A percentile compares a stretch with the other conserved stretches of the same genome.
phyloP scores from a whole-genome alignment of 139 green algal species.

The Micractinium sp. region DNA sequence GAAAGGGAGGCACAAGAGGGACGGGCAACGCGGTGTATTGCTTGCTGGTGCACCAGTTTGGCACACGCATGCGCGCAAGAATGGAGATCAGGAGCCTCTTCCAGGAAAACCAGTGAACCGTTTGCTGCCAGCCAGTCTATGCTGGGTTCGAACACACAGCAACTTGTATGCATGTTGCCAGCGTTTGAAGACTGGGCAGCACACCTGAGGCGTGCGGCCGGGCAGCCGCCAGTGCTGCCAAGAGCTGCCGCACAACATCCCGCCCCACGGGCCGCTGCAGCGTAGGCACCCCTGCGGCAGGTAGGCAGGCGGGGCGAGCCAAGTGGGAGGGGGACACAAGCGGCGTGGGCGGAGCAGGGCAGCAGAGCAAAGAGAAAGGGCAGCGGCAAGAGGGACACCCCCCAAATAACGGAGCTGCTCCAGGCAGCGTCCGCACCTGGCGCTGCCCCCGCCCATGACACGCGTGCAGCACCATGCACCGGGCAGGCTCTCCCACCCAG shows the following conservation, averaged over 20 bases:
- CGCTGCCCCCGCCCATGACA: neutral
- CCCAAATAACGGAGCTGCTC: too few species aligned
- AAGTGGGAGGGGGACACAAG: neutral
- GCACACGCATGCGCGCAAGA: neutral
- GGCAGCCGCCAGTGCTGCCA: conserved; percentile 54
- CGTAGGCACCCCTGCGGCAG: neutral
- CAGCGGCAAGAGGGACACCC: too few species aligned
- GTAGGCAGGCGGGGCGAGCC: neutral
- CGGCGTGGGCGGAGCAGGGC: too few species aligned
- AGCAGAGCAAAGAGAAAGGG: too few species aligned
- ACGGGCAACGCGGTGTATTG: too few species aligned
- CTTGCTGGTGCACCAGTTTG: too few species aligned
- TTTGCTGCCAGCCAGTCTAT: neutral
- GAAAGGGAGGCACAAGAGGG: too few species aligned
- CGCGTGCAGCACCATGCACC: neutral
- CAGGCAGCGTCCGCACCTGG: neutral
- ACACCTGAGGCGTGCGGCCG: conserved; percentile 36
- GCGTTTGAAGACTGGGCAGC: neutral
- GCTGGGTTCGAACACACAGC: neutral
- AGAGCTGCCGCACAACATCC: conserved; percentile 53
- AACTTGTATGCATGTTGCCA: neutral
- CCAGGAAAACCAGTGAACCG: neutral
- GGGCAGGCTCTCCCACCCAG: neutral
- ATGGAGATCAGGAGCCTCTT: neutral
- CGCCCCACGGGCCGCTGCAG: conserved; percentile 35